Percentiles rank a stretch among this genome's conserved stretches.
phyloP scores from a whole-genome alignment of 768 basidiomycete species.

The Amanita molliuscula region DNA sequence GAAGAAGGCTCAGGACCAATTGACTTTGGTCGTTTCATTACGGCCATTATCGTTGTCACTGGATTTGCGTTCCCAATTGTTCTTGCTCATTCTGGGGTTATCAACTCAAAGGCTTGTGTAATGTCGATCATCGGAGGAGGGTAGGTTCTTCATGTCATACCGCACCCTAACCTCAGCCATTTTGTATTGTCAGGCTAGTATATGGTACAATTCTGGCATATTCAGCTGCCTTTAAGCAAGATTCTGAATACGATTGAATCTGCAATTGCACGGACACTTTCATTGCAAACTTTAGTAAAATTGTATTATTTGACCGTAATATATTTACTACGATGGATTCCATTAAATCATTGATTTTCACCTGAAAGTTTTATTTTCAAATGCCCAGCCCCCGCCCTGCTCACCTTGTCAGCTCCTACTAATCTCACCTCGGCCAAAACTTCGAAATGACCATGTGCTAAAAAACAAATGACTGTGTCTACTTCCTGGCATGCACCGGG shows the following conservation, averaged over 20 bases:
- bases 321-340: not conserved
- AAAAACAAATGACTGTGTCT: conserved; percentile 58
- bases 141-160: conserved; percentile 29
- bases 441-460: conserved; percentile 59
- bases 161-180: conserved; percentile 2
- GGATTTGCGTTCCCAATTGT: conserved; percentile 91
- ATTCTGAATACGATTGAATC: conserved; percentile 67
- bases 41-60: conserved; percentile 80
- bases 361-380: conserved; percentile 26
- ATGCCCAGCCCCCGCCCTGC: conserved; percentile 29
- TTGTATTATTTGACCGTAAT: conserved; percentile 11
- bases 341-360: conserved; percentile 8
- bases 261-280: not conserved
- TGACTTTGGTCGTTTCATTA: conserved; percentile 93
- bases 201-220: conserved; percentile 90
- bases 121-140: conserved; percentile 96
- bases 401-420: conserved; percentile 8
- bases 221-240: conserved; percentile 72
- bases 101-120: conserved; percentile 70
- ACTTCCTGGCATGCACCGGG: conserved; percentile 40
- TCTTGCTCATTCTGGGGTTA: conserved; percentile 85
- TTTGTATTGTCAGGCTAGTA: conserved; percentile 42
- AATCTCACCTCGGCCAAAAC: conserved; percentile 31
- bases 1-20: conserved; percentile 51
- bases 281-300: not conserved